Percentiles rank a stretch among this genome's conserved stretches.
Evolutionary conservation across 345 rosid species (phyloP).

Genomic region (Brassica incana): DNA sequence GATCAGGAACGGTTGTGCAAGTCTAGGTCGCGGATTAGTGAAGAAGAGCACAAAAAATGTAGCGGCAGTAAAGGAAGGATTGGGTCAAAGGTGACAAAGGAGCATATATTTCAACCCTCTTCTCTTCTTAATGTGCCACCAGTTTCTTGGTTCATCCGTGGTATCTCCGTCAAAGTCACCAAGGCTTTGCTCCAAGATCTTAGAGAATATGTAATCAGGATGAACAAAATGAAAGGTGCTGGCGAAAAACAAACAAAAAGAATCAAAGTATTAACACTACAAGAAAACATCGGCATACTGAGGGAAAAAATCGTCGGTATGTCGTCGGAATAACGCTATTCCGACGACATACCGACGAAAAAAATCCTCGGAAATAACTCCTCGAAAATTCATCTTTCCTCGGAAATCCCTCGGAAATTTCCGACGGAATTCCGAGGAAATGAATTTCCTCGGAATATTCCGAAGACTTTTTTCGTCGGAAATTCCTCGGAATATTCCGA

Average conservation of each 20-base stretch:
- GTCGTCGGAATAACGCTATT: too few relatives aligned
- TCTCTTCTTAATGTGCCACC: conserved; percentile 67
- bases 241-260: neutral
- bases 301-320: too few relatives aligned
- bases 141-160: conserved; percentile 76
- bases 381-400: too few relatives aligned
- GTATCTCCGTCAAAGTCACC: conserved; percentile 58
- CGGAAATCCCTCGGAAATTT: too few relatives aligned
- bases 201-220: neutral
- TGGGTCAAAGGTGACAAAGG: conserved; percentile 68
- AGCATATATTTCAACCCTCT: conserved; percentile 73
- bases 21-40: conserved; percentile 55
- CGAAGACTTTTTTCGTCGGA: too few relatives aligned
- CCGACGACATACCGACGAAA: too few relatives aligned
- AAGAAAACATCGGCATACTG: too few relatives aligned
- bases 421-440: too few relatives aligned
- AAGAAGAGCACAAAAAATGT: conserved; percentile 59
- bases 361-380: too few relatives aligned
- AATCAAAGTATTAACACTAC: neutral
- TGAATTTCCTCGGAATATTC: too few relatives aligned
- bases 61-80: conserved; percentile 68
- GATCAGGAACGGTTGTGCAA: conserved; percentile 58
- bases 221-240: neutral
- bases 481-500: too few relatives aligned
- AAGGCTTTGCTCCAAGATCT: conserved; percentile 66